Conservation (phyloP, 73 alveolate genomes). For the Tetrahymena elliotti region DNA sequence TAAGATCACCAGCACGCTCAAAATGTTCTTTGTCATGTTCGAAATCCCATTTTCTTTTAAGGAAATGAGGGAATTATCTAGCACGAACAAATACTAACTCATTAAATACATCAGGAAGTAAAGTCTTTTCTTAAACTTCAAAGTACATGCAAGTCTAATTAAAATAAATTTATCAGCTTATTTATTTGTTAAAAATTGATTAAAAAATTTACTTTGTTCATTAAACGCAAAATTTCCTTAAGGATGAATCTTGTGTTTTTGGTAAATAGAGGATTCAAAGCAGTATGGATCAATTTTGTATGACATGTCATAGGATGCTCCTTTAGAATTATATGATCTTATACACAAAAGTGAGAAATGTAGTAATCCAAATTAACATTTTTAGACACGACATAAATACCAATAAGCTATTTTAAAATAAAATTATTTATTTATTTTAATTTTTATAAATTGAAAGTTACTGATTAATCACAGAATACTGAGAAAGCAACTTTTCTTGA, state of each 20-base stretch:
- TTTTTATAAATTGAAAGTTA: not conserved
- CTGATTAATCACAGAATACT: not conserved
- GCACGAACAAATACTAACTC: conserved; percentile 87
- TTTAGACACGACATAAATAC: conserved; percentile 78
- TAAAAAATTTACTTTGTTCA: conserved; percentile 45
- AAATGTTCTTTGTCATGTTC: conserved; percentile 56
- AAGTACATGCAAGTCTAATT: conserved; percentile 77
- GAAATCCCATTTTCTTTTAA: conserved; percentile 86
- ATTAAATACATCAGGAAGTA: conserved; percentile 86
- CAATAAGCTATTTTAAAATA: conserved; percentile 38
- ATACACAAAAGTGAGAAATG: conserved; percentile 86
- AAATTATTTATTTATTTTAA: not conserved
- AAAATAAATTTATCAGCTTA: not conserved
- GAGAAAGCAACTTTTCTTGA: not conserved
- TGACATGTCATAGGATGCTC: conserved; percentile 91
- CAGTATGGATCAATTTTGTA: conserved; percentile 81
- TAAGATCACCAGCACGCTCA: conserved; percentile 66
- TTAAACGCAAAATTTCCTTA: conserved; percentile 86
- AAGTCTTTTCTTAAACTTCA: conserved; percentile 80
- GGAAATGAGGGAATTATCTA: conserved; percentile 96
- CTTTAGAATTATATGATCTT: conserved; percentile 81
- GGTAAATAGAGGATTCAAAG: conserved; percentile 81
- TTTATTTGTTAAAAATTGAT: not conserved
- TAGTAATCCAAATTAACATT: conserved; percentile 89
- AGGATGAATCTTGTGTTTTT: conserved; percentile 80